Evolutionary conservation across 495 filamentous ascomycete genomes (phyloP).

Genomic region (Trichocladium antarcticum): DNA sequence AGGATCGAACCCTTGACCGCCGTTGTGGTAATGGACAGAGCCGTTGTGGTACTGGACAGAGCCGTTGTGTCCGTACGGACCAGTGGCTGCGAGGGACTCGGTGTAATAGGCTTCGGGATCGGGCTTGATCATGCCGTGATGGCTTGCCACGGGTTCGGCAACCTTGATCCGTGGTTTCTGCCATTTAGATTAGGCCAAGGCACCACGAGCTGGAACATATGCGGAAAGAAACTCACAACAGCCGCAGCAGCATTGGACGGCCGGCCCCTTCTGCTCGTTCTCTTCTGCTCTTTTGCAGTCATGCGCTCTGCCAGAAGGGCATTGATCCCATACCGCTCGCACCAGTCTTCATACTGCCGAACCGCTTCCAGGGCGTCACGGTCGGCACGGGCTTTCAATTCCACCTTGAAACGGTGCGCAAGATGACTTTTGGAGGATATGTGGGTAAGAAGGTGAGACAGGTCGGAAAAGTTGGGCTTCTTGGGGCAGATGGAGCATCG

Average conservation of each 20-base stretch:
- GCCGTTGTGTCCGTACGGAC: background rate
- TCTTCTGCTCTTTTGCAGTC: constrained; percentile 58
- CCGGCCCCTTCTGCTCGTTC: constrained; percentile 23
- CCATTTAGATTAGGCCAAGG: background rate
- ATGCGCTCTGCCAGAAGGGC: constrained; percentile 59
- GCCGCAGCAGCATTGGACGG: constrained; percentile 3
- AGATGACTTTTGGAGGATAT: constrained; percentile 77
- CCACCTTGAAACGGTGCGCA: constrained; percentile 58
- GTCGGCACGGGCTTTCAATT: constrained; percentile 53
- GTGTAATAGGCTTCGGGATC: constrained; percentile 23
- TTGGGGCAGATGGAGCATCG: constrained; percentile 71
- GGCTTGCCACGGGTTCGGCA: background rate
- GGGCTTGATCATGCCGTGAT: constrained; percentile 17
- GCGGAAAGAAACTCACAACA: no score
- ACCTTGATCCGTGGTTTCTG: no score
- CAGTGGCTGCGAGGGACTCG: background rate
- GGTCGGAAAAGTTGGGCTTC: constrained; percentile 68
- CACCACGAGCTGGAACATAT: no score
- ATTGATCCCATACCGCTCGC: constrained; percentile 49
- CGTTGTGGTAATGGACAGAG: constrained; percentile 9
- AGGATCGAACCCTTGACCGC: constrained; percentile 14
- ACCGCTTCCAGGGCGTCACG: constrained; percentile 38
- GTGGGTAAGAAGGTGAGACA: constrained; percentile 82
- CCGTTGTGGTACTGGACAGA: background rate
- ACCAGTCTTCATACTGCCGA: constrained; percentile 60